Conservation (phyloP, 352 stramenopile species). For the Globisporangium takayamanum region DNA sequence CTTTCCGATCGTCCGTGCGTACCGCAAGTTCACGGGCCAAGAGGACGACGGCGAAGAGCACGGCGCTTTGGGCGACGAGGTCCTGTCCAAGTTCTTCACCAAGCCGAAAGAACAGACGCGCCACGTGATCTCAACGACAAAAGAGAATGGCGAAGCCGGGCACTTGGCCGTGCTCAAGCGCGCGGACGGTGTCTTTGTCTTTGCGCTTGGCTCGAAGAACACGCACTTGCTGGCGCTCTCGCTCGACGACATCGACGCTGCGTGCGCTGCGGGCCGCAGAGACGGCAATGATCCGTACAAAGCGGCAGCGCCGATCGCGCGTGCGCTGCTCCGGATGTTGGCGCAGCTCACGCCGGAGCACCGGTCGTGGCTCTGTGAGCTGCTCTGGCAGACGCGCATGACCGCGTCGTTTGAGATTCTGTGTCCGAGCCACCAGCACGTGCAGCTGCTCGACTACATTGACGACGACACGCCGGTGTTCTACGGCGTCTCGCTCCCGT, state of each 20-base stretch:
- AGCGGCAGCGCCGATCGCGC: conserved; percentile 44
- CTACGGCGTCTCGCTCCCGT: conserved; percentile 64
- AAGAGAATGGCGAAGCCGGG: conserved; percentile 75
- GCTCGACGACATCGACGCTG: conserved; percentile 39
- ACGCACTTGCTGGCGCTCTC: conserved; percentile 56
- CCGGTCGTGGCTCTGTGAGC: conserved; percentile 48
- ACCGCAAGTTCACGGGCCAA: conserved; percentile 79
- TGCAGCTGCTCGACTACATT: conserved; percentile 67
- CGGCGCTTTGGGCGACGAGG: conserved; percentile 16
- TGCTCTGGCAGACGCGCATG: conserved; percentile 68
- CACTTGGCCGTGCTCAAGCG: conserved; percentile 71
- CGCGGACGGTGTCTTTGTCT: conserved; percentile 53
- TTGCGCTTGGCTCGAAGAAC: conserved; percentile 78
- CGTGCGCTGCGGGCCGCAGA: conserved; percentile 15
- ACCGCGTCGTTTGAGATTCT: conserved; percentile 80
- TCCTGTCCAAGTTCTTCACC: conserved; percentile 75
- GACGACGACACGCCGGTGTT: conserved; percentile 70
- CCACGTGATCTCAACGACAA: conserved; percentile 65
- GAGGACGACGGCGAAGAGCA: conserved; percentile 61
- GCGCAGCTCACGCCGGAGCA: conserved; percentile 26
- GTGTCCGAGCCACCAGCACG: conserved; percentile 65
- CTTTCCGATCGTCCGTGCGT: conserved; percentile 65
- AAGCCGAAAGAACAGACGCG: conserved; percentile 38
- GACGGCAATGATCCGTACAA: conserved; percentile 38
- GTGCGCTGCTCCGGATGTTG: conserved; percentile 38